Conservation (phyloP, 2,329 filamentous ascomycete genomes). For the Teratosphaeria gauchensis region DNA sequence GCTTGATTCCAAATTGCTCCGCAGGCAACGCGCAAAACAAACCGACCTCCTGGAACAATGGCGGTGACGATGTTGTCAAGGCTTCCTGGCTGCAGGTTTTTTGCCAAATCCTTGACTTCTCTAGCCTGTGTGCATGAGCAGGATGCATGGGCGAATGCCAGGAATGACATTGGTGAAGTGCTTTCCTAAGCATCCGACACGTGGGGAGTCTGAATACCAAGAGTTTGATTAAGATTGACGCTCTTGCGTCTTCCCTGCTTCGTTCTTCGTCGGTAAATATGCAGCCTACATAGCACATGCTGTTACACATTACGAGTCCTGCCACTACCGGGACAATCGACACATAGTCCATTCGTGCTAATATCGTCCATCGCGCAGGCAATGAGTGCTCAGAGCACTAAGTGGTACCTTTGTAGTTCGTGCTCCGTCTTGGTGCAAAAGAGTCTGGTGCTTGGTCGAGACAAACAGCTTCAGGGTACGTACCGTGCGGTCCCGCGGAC, state of each 20-base stretch:
- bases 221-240: no score
- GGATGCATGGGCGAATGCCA: background rate
- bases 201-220: background rate
- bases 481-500: background rate
- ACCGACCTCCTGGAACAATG: background rate
- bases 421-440: background rate
- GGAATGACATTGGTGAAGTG: no score
- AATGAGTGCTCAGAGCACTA: background rate
- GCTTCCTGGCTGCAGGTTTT: background rate
- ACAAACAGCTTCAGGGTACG: background rate
- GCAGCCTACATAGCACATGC: no score
- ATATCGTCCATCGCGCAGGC: background rate
- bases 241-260: background rate
- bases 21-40: no score
- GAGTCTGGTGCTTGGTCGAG: background rate
- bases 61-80: background rate
- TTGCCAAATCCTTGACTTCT: background rate
- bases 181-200: background rate
- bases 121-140: background rate
- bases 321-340: no score
- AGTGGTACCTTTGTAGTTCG: background rate
- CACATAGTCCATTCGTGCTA: background rate
- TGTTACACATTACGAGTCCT: no score
- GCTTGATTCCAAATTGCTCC: background rate
- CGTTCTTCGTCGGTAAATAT: no score